Conservation (phyloP, 176 grass and related monocot genomes). For the Chloris gayana region DNA sequence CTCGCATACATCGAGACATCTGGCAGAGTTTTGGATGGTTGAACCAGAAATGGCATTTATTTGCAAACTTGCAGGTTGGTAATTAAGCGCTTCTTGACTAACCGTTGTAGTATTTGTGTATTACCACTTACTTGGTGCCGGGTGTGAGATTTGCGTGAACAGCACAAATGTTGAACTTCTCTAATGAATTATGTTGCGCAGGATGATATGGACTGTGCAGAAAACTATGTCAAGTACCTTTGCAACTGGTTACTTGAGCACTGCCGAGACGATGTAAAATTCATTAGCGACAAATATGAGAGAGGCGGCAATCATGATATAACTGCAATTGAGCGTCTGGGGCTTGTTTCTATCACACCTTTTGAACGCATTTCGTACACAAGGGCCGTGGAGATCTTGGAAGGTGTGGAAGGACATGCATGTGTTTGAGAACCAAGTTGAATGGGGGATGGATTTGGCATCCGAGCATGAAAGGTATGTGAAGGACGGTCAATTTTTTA, state of each 20-base stretch:
- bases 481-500: no score
- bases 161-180: no score
- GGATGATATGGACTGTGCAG: conserved; percentile 94
- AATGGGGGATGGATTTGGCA: conserved; percentile 96
- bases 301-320: conserved; percentile 72
- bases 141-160: no score
- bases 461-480: conserved; percentile 94
- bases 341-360: conserved; percentile 73
- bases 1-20: conserved; percentile 86
- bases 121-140: no score
- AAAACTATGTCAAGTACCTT: conserved; percentile 82
- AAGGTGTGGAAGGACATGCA: conserved; percentile 51
- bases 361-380: conserved; percentile 81
- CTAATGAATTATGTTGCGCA: conserved; percentile 16
- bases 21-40: conserved; percentile 98
- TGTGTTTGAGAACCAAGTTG: conserved; percentile 74
- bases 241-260: conserved; percentile 89
- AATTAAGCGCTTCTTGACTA: conserved; percentile 38
- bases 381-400: conserved; percentile 72
- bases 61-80: conserved; percentile 83
- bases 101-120: no score
- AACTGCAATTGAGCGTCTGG: conserved; percentile 70
- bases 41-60: conserved; percentile 96
- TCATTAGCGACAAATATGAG: conserved; percentile 40
- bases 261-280: conserved; percentile 87